phyloP scores from a whole-genome alignment of 805 yeast genomes.

The Henningerozyma blattae region DNA sequence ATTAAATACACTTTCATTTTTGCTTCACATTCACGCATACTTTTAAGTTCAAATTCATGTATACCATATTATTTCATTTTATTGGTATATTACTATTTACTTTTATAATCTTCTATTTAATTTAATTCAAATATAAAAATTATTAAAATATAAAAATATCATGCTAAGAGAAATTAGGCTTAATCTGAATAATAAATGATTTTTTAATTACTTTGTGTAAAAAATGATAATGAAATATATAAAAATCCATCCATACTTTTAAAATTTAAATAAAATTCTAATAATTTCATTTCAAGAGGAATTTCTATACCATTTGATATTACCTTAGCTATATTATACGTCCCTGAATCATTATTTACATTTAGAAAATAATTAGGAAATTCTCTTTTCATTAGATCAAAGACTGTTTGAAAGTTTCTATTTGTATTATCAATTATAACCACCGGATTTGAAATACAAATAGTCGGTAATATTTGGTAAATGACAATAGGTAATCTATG shows the following conservation, averaged over 20 bases:
- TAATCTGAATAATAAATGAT: no score
- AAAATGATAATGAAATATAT: constrained; percentile 28
- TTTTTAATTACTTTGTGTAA: no score
- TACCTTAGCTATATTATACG: constrained; percentile 25
- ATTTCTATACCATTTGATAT: constrained; percentile 45
- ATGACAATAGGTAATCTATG: constrained; percentile 9
- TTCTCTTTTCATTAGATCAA: constrained; percentile 27
- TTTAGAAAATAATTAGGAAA: constrained; percentile 39
- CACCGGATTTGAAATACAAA: constrained; percentile 27
- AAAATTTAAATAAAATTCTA: constrained; percentile 33
- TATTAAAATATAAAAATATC: no score
- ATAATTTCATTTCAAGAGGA: constrained; percentile 33
- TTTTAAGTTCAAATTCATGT: no score
- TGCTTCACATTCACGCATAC: no score
- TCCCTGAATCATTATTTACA: constrained; percentile 11
- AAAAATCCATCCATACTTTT: constrained; percentile 54
- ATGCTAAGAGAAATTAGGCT: no score
- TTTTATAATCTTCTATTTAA: no score
- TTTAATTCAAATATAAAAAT: no score
- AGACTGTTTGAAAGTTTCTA: constrained; percentile 22
- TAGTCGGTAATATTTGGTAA: constrained; percentile 24
- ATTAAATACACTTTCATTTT: no score
- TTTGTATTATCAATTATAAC: constrained; percentile 5
- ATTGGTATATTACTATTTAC: no score
- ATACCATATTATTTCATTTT: no score